Conservation (phyloP, 331 rosid genomes). For the Quercus tomentella region DNA sequence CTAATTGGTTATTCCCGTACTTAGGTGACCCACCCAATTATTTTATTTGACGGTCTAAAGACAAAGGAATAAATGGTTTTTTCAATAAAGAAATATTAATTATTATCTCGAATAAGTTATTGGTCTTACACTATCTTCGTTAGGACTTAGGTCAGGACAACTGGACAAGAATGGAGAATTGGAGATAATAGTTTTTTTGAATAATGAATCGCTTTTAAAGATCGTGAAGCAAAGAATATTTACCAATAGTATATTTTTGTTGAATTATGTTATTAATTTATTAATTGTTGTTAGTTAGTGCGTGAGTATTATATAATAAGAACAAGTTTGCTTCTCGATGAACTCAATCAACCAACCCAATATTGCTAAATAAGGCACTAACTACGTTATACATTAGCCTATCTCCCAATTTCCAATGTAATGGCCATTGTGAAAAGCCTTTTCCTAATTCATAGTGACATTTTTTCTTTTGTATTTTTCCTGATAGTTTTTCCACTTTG, state of each 20-base stretch:
- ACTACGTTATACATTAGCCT: not conserved
- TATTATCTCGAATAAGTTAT: not conserved
- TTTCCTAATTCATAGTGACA: not conserved
- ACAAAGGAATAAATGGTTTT: constrained; percentile 14
- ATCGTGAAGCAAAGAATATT: constrained; percentile 15
- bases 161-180: not conserved
- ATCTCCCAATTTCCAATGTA: not conserved
- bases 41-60: constrained; percentile 19
- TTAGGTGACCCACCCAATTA: not conserved
- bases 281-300: constrained; percentile 19
- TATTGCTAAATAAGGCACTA: not conserved
- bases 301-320: not conserved
- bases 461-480: not conserved
- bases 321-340: not conserved
- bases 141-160: constrained; percentile 24
- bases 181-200: not conserved
- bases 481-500: not conserved
- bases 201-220: not conserved
- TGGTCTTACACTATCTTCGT: constrained; percentile 20
- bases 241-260: not conserved
- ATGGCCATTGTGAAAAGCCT: not conserved
- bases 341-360: not conserved
- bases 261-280: constrained; percentile 5
- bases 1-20: not conserved
- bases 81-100: not conserved